Base-by-base conservation (phyloP, 139 green algal species). In the Closterium sp. region DNA sequence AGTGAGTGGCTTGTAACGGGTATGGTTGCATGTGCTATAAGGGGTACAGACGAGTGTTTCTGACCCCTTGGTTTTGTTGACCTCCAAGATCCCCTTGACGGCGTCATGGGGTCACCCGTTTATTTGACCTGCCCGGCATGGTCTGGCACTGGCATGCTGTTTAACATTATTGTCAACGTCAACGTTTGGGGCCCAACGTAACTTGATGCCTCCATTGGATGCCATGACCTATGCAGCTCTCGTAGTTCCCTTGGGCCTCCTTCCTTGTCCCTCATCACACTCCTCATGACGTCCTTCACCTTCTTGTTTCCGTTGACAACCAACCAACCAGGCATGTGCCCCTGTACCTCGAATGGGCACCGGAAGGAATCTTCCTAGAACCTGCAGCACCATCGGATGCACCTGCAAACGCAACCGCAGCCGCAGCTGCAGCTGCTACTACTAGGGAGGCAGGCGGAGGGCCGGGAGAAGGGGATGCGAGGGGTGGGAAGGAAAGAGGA, bases 291-390 rank as follows among this genome's bases (percentile, higher is more conserved):
- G 12, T 12, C 43, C 43, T 66, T 66, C 12, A 66, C 6, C 43
- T 16, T 66, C 9, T 10, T 66, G 7, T 66, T 66, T 16, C 21
- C 1, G 4, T 66, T 66, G 55, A 28, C 0, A 7, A 76, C 55
- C 0, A 7, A 76, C 55, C 55, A 28, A 76, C 55, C 90, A 93
- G 88, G 88, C 94, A 97, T 87, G 97, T 99, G 34, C 98, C 98
- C 2, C 94, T 99, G 23, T 99, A 99, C 95, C 93, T 99, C 19
- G 97, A 99, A 94, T 99, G 97, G 97, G 98, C 98, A 1, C 98
- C 98, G 21, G 94, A 94, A 16, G 96, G 95, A 86, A 96, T 99
- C 33, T 32, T 91, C 31, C 28, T 89, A 33, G 86, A 89, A 89
- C 35, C 64, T 16, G 84, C 84, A 87, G 31, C 84, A 87, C 55